Percentiles rank a stretch among this genome's conserved stretches.
Evolutionary conservation across 108 stramenopile genomes (phyloP).

Genomic region (Nitzschia sp.): DNA sequence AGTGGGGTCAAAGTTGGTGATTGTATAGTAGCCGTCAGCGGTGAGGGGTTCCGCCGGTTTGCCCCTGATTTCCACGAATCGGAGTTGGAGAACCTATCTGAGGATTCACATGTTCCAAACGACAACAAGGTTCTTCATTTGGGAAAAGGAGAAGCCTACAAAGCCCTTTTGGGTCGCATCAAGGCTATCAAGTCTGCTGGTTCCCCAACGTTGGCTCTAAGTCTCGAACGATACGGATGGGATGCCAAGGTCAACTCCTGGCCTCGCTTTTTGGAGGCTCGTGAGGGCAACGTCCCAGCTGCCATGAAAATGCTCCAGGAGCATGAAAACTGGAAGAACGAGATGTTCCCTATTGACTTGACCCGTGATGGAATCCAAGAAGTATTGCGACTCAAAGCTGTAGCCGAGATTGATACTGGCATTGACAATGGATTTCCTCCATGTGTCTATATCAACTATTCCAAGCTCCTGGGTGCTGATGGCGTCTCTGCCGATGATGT

Average conservation of each 20-base stretch:
- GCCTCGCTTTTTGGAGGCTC: conserved; percentile 70
- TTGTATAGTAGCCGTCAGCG: conserved; percentile 74
- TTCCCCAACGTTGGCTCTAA: conserved; percentile 52
- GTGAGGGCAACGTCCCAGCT: conserved; percentile 67
- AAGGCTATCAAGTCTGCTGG: conserved; percentile 50
- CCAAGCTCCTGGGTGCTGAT: conserved; percentile 56
- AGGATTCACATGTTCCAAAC: conserved; percentile 23
- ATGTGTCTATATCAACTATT: conserved; percentile 79
- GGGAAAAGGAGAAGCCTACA: conserved; percentile 43
- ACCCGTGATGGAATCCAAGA: conserved; percentile 56
- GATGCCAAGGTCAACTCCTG: conserved; percentile 78
- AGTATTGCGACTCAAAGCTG: conserved; percentile 61
- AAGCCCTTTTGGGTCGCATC: conserved; percentile 51
- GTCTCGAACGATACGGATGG: conserved; percentile 74
- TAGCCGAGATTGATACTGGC: conserved; percentile 57
- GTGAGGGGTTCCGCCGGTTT: conserved; percentile 71
- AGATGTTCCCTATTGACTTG: conserved; percentile 79
- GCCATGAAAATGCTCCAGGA: conserved; percentile 79
- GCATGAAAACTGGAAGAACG: conserved; percentile 70
- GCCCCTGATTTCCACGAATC: conserved; percentile 69
- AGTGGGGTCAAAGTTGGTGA: conserved; percentile 64
- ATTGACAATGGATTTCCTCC: conserved; percentile 40
- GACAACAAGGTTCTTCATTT: conserved; percentile 32
- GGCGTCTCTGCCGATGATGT: conserved; percentile 56
- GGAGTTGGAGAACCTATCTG: conserved; percentile 53